These are phyloP conservation scores for Huntiella omanensis DNA, from an alignment of 2,329 filamentous ascomycete species.

Conservation along the genomic window DNA sequence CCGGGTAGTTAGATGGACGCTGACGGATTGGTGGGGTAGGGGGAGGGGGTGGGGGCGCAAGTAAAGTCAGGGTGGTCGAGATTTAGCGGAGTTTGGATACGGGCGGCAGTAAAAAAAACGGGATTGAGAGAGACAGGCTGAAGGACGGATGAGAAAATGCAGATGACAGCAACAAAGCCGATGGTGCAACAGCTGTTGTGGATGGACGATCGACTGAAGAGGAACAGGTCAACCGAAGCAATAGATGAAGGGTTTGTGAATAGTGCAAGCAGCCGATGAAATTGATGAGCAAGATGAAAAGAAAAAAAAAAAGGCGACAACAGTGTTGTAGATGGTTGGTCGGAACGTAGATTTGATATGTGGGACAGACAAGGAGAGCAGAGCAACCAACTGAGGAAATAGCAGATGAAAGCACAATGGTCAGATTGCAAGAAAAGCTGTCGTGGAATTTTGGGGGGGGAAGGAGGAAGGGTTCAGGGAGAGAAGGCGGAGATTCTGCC, in stretches of 20 bases:
- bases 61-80: background rate
- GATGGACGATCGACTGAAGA: background rate
- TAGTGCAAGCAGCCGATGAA: background rate
- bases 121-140: background rate
- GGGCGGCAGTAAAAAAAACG: background rate
- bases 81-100: background rate
- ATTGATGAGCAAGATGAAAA: constrained; percentile 2
- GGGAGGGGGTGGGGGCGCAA: background rate
- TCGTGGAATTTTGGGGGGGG: background rate
- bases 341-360: background rate
- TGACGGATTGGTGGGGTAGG: background rate
- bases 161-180: too few relatives aligned
- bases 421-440: background rate
- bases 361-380: constrained; percentile 1
- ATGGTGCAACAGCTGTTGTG: background rate
- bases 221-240: background rate
- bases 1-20: too few relatives aligned
- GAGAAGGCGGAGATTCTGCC: background rate
- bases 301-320: background rate
- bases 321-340: background rate
- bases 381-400: background rate
- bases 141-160: background rate
- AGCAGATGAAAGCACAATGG: constrained; percentile 2
- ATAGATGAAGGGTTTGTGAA: background rate
- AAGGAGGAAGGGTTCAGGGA: background rate